A percentile compares a stretch with the other conserved stretches of the same genome.
Evolutionary conservation across 352 stramenopile genomes (phyloP).

Genomic region (Phytophthora boehmeriae): DNA sequence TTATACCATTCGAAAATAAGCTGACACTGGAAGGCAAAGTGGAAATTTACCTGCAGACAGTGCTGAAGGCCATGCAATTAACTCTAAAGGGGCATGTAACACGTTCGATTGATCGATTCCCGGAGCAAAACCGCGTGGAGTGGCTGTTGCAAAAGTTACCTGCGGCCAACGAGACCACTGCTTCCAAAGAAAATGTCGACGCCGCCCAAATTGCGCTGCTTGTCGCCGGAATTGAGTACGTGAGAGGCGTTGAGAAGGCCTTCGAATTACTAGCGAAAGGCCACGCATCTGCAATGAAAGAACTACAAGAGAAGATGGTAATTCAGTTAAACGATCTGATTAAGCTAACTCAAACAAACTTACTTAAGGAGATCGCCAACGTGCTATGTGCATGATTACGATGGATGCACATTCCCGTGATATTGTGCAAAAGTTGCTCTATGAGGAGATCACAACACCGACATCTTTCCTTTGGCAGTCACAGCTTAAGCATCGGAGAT

Average conservation of each 20-base stretch:
- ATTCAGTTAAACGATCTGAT: conserved; percentile 94
- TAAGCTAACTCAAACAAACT: conserved; percentile 82
- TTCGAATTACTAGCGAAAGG: conserved; percentile 74
- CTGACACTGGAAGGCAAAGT: conserved; percentile 94
- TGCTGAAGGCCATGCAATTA: conserved; percentile 91
- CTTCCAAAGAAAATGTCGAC: conserved; percentile 70
- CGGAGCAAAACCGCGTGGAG: conserved; percentile 89
- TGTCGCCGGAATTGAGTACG: conserved; percentile 91
- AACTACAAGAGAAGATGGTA: conserved; percentile 85
- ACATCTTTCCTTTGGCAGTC: conserved; percentile 93
- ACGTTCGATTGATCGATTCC: conserved; percentile 88
- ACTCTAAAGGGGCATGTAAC: conserved; percentile 91
- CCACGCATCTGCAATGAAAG: conserved; percentile 81
- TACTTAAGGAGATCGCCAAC: conserved; percentile 89
- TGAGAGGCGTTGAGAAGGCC: conserved; percentile 81
- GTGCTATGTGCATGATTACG: conserved; percentile 95
- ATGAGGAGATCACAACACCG: conserved; percentile 75
- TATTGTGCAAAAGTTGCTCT: conserved; percentile 91
- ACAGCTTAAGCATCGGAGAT: conserved; percentile 88
- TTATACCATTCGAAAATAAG: conserved; percentile 88
- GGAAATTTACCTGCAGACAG: conserved; percentile 94
- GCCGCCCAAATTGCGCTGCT: conserved; percentile 93
- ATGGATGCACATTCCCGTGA: conserved; percentile 94
- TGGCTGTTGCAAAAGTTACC: conserved; percentile 91
- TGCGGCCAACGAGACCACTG: conserved; percentile 19